Base-by-base conservation (phyloP, 306 rosid genomes). In the Nissolia schottii region DNA sequence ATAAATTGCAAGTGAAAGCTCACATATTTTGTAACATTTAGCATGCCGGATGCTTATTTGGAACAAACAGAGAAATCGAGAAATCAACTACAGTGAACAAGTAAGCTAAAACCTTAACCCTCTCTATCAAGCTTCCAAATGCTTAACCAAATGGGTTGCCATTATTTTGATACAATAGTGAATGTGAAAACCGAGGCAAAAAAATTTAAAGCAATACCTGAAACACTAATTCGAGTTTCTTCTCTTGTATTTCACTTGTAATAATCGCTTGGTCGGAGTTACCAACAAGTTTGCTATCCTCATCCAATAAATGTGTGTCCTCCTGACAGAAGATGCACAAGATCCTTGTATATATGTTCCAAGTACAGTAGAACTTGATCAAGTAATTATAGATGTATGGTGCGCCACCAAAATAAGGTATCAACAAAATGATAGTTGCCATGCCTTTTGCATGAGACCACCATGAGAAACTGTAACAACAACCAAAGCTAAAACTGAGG, bases 381-480 rank as follows among this genome's bases (percentile, higher is more conserved):
- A 84, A 67, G 67, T 71, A 76, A 49, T 67, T 53, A 72, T 84
- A 89, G 62, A 73, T 31, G 68, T 45, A 84, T 28, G 79, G 70
- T 6, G 87, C 89, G 67, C 77, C 86, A 15, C 83, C 71, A 71
- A 84, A 79, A 73, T 74, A 84, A 18, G 87, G 91, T 67, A 82
- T 38, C 66, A 80, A 81, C 69, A 86, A 63, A 9, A 89, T 32
- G 74, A 89, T 18, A 11, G 87, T 86, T 46, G 74, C 73, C 9
- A 74, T 45, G 49, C 87, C 87, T 79, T 82, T 89, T 31, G 72
- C 53, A 62, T 84, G 77, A 67, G 87, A 75, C 94, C 91, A 86
- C 58, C 86, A 77, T 3, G 85, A 85, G 51, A 73, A 73, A 85
- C 94, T 89, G 89, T 38, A 78, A 80, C 11, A 55, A 37, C 32